These are phyloP conservation scores for Candida ulmi DNA, from an alignment of 805 yeast species.

Conservation along the genomic window DNA sequence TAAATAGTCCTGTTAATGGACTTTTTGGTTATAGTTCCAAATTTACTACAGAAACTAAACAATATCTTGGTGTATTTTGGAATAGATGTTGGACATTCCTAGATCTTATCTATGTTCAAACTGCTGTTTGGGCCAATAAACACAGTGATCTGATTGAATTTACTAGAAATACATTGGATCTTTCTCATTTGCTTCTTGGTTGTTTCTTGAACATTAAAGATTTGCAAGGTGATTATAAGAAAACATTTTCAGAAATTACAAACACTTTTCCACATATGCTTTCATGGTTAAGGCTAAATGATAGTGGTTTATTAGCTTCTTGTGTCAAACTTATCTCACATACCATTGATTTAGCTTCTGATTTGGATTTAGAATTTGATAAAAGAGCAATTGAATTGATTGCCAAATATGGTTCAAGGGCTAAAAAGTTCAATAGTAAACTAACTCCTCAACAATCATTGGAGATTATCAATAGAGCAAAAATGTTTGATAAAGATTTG, in stretches of 20 bases:
- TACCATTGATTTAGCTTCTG: constrained; percentile 59
- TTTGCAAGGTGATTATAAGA: constrained; percentile 20
- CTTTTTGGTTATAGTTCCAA: constrained; percentile 29
- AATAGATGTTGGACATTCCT: constrained; percentile 64
- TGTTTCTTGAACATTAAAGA: constrained; percentile 48
- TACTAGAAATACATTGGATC: constrained; percentile 80
- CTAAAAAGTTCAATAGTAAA: constrained; percentile 64
- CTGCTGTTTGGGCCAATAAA: constrained; percentile 69
- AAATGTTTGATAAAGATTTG: constrained; percentile 44
- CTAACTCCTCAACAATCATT: constrained; percentile 60
- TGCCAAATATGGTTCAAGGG: constrained; percentile 59
- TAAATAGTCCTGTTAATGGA: constrained; percentile 66
- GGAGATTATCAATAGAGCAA: constrained; percentile 57
- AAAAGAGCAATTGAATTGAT: constrained; percentile 47
- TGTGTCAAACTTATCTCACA: constrained; percentile 68
- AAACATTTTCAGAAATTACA: constrained; percentile 49
- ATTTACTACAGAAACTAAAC: constrained; percentile 20
- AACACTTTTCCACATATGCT: constrained; percentile 63
- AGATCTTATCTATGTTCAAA: constrained; percentile 58
- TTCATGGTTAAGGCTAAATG: constrained; percentile 81
- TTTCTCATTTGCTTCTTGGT: constrained; percentile 62
- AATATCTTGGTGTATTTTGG: constrained; percentile 52
- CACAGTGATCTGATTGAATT: constrained; percentile 66
- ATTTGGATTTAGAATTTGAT: constrained; percentile 46
- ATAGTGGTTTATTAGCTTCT: constrained; percentile 60